phyloP scores from a whole-genome alignment of 192 early-diverging fungal genomes.

The Entophlyctis luteolus region DNA sequence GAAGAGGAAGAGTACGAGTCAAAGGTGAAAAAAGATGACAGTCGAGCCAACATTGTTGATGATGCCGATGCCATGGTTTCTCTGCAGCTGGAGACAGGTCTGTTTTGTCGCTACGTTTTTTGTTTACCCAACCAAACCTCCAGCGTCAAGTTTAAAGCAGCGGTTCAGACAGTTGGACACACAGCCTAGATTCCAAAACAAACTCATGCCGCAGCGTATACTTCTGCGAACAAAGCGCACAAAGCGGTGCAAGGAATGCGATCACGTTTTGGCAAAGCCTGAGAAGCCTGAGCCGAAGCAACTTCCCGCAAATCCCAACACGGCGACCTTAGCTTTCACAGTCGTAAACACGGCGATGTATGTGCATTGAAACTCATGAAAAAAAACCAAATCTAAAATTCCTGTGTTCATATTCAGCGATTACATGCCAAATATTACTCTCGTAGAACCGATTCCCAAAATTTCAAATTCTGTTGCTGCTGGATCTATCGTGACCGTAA shows the following conservation, averaged over 20 bases:
- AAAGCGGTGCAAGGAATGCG: slow-evolving; percentile 81
- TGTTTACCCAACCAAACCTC: too few relatives aligned
- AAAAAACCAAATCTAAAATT: background rate
- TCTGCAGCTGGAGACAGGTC: slow-evolving; percentile 21
- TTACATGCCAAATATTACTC: slow-evolving; percentile 75
- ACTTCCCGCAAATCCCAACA: slow-evolving; percentile 75
- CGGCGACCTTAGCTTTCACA: too few relatives aligned
- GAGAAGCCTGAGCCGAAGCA: too few relatives aligned
- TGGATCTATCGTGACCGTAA: background rate
- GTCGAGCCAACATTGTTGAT: background rate
- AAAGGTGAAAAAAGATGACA: slow-evolving; percentile 1
- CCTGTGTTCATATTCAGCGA: slow-evolving; percentile 39
- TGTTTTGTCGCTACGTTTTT: background rate
- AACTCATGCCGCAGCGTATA: slow-evolving; percentile 68
- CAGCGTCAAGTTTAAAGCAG: slow-evolving; percentile 55
- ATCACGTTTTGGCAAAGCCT: slow-evolving; percentile 86
- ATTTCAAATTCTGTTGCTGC: background rate
- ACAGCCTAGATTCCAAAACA: slow-evolving; percentile 39
- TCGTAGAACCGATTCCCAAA: slow-evolving; percentile 35
- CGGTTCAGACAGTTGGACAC: slow-evolving; percentile 60
- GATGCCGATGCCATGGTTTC: slow-evolving; percentile 18
- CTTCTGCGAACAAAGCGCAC: slow-evolving; percentile 81
- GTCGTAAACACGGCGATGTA: too few relatives aligned
- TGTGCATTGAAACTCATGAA: too few relatives aligned
- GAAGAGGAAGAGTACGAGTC: background rate